These are phyloP conservation scores for Fraxinus paxiana DNA, from an alignment of 305 asterid genomes.

Conservation along the genomic window DNA sequence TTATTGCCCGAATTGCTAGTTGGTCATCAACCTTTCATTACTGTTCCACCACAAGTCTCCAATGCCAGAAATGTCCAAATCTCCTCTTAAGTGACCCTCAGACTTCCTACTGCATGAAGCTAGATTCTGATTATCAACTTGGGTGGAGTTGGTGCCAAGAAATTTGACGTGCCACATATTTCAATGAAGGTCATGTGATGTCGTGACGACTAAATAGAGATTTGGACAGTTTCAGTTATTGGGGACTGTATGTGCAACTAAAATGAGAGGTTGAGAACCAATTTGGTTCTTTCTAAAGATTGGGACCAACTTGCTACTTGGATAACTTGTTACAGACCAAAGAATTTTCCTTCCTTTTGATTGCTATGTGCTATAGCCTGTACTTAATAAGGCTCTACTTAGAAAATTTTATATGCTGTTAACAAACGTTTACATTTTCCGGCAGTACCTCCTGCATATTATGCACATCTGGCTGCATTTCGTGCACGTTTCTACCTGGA, in stretches of 20 bases:
- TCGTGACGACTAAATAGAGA: not conserved
- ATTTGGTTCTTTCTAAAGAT: not conserved
- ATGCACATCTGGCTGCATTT: slow-evolving; percentile 93
- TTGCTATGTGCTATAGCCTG: not conserved
- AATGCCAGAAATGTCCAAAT: not conserved
- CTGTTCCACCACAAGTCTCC: not conserved
- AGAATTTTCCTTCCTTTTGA: not conserved
- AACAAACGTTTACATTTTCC: not conserved
- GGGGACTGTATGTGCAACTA: not conserved
- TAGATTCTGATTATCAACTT: not conserved
- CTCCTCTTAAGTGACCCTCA: not conserved
- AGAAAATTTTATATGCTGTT: not conserved
- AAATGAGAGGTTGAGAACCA: not conserved
- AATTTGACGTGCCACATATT: not conserved
- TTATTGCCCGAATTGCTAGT: not conserved
- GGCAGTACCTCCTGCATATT: slow-evolving; percentile 94
- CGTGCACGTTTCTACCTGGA: slow-evolving; percentile 94
- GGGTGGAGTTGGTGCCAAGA: not conserved
- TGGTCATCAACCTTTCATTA: not conserved
- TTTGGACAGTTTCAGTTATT: not conserved
- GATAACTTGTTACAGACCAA: not conserved
- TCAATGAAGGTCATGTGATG: not conserved
- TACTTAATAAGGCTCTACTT: not conserved
- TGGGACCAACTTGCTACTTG: not conserved
- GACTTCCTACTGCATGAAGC: not conserved